Evolutionary conservation across 371 early-diverging fungal species (phyloP).

Genomic region (Circinella minor): DNA sequence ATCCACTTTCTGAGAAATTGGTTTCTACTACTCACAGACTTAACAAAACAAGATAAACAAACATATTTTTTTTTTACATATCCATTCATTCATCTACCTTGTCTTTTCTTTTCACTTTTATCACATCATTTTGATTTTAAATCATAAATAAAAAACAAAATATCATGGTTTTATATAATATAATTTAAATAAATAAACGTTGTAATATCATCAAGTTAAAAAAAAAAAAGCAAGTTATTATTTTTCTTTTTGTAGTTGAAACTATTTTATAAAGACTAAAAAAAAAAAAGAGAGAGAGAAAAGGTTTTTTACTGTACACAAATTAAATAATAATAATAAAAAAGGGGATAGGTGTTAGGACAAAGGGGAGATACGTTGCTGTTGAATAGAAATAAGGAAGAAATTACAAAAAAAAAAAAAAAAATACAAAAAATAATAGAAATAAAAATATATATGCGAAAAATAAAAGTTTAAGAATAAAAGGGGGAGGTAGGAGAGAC

Average conservation of each 20-base stretch:
- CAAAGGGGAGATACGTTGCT: background rate
- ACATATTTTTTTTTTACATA: background rate
- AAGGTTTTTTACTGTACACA: conserved; percentile 5
- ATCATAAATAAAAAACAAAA: too few relatives aligned
- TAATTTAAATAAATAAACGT: background rate
- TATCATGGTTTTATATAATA: background rate
- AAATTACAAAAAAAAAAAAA: background rate
- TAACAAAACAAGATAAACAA: conserved; percentile 40
- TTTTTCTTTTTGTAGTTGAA: too few relatives aligned
- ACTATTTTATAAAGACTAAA: background rate
- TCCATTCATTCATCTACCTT: background rate
- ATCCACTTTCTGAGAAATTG: conserved; percentile 50
- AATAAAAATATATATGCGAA: background rate
- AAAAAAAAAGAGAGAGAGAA: background rate
- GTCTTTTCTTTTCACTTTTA: background rate
- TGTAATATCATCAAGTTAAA: too few relatives aligned
- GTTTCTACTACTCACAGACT: conserved; percentile 48
- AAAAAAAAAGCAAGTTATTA: too few relatives aligned
- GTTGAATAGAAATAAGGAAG: background rate
- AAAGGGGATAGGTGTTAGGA: background rate
- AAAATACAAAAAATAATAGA: background rate
- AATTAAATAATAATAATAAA: background rate
- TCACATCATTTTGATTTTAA: background rate
- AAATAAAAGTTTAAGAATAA: background rate
- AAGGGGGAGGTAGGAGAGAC: background rate